Evolutionary conservation across 768 basidiomycete species (phyloP), one percentile per base, ranked within the genome.

Genomic region (Sarcomyxa edulis): DNA sequence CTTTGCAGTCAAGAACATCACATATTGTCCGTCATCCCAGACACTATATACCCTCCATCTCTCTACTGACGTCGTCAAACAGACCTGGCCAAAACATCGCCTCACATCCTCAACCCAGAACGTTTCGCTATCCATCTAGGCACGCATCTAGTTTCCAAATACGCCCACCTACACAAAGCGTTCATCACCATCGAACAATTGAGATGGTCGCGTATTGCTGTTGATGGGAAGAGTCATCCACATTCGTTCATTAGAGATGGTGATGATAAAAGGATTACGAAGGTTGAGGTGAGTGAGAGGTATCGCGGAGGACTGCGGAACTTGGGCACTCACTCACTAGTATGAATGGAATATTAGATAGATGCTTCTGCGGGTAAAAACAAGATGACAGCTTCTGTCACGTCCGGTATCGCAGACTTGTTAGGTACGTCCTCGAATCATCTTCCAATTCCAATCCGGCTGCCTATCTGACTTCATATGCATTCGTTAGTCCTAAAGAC

Each of bases 191-290:
- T 93, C 44, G 80, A 90, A 61, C 76, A 85, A 49, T 74, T 92
- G 36, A 78, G 86, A 30, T 98, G 94, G 94, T 65, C 78, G 3
- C 76, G 93, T 5, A 85, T 96, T 43, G 58, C 65, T 3, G 68
- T 85, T 24, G 57, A 64, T 0, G 55, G 41, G 10, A 41, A 68
- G 44, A 66, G 66, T 2, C 93, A 97, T 56, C 57, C 75, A 6
- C 89, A 94, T 56, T 76, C 90, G 11, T 98, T 95, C 60, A 68
- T 74, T 40, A 70, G 94, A 16, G 90, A 97, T 49, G 95, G 94
- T 2, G 89, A 93, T 3, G 94, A 98, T 55, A 95, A 87, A 67
- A 71, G 79, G 4, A 55, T 82, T 22, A 71, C 81, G 5, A 74
- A 75, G 14, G 78, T 71, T 10, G 71, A 75, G 58, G 76, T 82